These are phyloP conservation scores for Suillus americanus DNA, from an alignment of 768 basidiomycete genomes.

Conservation along the genomic window DNA sequence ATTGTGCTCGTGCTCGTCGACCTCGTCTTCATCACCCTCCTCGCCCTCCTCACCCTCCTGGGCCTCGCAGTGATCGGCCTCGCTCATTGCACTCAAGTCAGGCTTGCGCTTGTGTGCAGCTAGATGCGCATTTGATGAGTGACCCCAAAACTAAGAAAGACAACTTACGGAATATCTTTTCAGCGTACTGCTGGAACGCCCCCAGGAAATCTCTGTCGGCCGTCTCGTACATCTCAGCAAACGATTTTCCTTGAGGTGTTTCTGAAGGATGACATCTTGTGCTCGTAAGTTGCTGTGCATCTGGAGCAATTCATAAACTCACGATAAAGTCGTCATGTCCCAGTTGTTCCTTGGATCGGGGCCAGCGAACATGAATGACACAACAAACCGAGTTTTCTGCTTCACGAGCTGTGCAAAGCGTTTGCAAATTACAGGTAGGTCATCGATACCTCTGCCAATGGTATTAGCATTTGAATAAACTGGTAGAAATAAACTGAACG, in stretches of 20 bases:
- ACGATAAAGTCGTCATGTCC: slow-evolving; percentile 8
- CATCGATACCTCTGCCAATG: slow-evolving; percentile 1
- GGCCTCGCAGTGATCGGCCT: too few species aligned
- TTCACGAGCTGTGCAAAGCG: background rate
- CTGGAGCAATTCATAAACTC: background rate
- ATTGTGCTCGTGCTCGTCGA: too few species aligned
- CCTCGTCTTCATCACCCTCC: too few species aligned
- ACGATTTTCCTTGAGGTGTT: background rate
- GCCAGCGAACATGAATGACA: slow-evolving; percentile 5
- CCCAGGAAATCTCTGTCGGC: background rate
- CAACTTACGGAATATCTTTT: background rate
- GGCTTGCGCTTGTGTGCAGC: too few species aligned
- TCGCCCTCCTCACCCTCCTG: too few species aligned
- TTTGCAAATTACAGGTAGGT: background rate
- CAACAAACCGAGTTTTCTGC: background rate
- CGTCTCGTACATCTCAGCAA: background rate
- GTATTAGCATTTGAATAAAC: background rate
- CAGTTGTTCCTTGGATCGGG: slow-evolving; percentile 6
- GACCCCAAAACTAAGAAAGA: too few species aligned
- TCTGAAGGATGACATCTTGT: too few species aligned
- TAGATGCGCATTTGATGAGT: too few species aligned
- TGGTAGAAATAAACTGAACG: background rate
- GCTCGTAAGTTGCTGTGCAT: background rate
- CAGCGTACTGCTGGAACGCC: slow-evolving; percentile 4
- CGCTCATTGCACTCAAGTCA: too few species aligned